These are phyloP conservation scores for Kodamaea sp. DNA, from an alignment of 1,139 yeast species.

Conservation along the genomic window DNA sequence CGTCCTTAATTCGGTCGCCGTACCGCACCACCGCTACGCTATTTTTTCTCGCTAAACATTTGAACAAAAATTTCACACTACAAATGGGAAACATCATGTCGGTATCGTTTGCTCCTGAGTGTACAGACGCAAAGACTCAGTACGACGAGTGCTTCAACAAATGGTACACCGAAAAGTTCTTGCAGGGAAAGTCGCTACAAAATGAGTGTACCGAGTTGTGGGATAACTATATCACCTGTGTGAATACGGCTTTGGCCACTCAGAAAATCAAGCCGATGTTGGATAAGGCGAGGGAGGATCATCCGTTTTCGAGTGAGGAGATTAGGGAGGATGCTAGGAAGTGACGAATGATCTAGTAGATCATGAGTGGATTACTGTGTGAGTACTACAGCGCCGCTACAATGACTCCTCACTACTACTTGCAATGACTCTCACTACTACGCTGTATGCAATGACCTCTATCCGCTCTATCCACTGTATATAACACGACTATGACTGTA, in stretches of 20 bases:
- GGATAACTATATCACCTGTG: conserved; percentile 82
- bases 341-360: background rate
- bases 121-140: conserved; percentile 77
- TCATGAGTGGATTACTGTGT: background rate
- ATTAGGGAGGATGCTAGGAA: conserved; percentile 22
- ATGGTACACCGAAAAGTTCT: conserved; percentile 92
- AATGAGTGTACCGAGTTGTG: conserved; percentile 92
- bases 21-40: too few species aligned
- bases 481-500: too few species aligned
- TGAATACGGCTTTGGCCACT: conserved; percentile 65
- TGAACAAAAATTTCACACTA: too few species aligned
- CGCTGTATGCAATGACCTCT: too few species aligned
- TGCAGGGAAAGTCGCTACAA: conserved; percentile 64
- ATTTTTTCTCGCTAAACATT: too few species aligned
- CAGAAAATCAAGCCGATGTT: conserved; percentile 80
- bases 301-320: conserved; percentile 59
- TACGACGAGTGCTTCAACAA: conserved; percentile 91
- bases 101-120: conserved; percentile 93
- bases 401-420: too few species aligned
- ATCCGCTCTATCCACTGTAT: too few species aligned
- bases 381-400: too few species aligned
- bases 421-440: too few species aligned
- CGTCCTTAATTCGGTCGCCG: too few species aligned
- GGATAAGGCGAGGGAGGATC: conserved; percentile 88
- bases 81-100: conserved; percentile 82